Conservation (phyloP, 2,329 filamentous ascomycete genomes). For the Chrysoporthe austroafricana region DNA sequence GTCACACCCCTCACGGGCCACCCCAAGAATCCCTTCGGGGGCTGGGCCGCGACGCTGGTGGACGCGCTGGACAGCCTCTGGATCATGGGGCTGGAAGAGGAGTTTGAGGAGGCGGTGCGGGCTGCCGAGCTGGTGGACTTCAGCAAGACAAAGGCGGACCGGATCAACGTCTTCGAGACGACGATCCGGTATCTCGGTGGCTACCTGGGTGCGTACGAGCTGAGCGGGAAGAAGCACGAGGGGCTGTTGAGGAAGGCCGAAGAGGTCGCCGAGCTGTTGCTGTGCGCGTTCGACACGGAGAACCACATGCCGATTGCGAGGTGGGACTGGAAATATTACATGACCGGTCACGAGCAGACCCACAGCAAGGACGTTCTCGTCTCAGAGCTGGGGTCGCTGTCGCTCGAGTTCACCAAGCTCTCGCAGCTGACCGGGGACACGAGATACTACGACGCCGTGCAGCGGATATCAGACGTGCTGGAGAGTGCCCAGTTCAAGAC, state of each 20-base stretch:
- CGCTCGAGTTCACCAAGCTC: conserved; percentile 66
- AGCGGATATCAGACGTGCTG: conserved; percentile 60
- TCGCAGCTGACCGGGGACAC: conserved; percentile 64
- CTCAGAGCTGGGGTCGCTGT: conserved; percentile 61
- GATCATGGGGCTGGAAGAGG: conserved; percentile 69
- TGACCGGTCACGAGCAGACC: conserved; percentile 47
- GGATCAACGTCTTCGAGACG: conserved; percentile 72
- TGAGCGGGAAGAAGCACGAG: conserved; percentile 58
- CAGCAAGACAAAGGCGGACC: conserved; percentile 49
- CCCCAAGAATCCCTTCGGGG: conserved; percentile 62
- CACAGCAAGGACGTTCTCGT: conserved; percentile 44
- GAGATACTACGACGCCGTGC: conserved; percentile 64
- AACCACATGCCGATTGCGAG: conserved; percentile 67
- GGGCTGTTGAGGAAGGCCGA: conserved; percentile 64
- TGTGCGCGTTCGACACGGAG: conserved; percentile 69
- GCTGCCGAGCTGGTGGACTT: conserved; percentile 66
- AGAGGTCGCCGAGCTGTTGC: conserved; percentile 67
- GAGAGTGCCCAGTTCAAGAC: conserved; percentile 58
- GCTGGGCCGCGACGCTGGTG: conserved; percentile 71
- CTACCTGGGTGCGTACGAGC: conserved; percentile 70
- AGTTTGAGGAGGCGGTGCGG: conserved; percentile 66
- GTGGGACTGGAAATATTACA: conserved; percentile 61
- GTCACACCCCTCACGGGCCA: conserved; percentile 59
- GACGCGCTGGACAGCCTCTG: conserved; percentile 72
- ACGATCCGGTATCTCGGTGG: conserved; percentile 74